These are phyloP conservation scores for Aspergillus tanneri DNA, from an alignment of 2,329 filamentous ascomycete species.

Conservation along the genomic window DNA sequence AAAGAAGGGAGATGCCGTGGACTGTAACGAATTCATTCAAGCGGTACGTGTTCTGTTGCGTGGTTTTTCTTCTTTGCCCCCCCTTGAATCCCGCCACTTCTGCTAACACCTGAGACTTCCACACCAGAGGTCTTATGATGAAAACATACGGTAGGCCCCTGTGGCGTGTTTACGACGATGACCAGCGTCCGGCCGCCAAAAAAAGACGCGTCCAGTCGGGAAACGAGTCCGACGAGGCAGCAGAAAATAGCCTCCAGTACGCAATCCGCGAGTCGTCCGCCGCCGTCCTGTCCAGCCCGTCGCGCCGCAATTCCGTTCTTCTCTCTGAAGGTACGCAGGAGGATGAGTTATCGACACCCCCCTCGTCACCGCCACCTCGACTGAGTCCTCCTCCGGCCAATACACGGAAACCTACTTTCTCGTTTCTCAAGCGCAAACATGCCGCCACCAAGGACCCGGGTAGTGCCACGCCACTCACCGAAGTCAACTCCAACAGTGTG, in stretches of 20 bases:
- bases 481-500: slow-evolving; percentile 47
- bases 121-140: slow-evolving; percentile 49
- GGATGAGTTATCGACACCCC: slow-evolving; percentile 50
- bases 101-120: slow-evolving; percentile 4
- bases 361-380: slow-evolving; percentile 53
- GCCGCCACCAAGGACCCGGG: slow-evolving; percentile 29
- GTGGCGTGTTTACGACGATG: slow-evolving; percentile 50
- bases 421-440: slow-evolving; percentile 50
- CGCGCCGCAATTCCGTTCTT: slow-evolving; percentile 47
- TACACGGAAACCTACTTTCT: slow-evolving; percentile 51
- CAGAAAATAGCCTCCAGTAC: slow-evolving; percentile 48
- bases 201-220: slow-evolving; percentile 44
- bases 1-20: slow-evolving; percentile 47
- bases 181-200: slow-evolving; percentile 44
- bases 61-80: slow-evolving; percentile 3
- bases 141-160: slow-evolving; percentile 50
- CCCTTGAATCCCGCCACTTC: slow-evolving; percentile 5
- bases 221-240: slow-evolving; percentile 42
- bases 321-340: slow-evolving; percentile 46
- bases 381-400: slow-evolving; percentile 44
- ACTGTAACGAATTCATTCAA: slow-evolving; percentile 53
- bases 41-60: slow-evolving; percentile 36
- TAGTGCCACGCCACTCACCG: slow-evolving; percentile 42
- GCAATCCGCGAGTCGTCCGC: slow-evolving; percentile 50
- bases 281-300: slow-evolving; percentile 47